Evolutionary conservation across 805 yeast species (phyloP).

Genomic region (Lipomyces mesembrius): DNA sequence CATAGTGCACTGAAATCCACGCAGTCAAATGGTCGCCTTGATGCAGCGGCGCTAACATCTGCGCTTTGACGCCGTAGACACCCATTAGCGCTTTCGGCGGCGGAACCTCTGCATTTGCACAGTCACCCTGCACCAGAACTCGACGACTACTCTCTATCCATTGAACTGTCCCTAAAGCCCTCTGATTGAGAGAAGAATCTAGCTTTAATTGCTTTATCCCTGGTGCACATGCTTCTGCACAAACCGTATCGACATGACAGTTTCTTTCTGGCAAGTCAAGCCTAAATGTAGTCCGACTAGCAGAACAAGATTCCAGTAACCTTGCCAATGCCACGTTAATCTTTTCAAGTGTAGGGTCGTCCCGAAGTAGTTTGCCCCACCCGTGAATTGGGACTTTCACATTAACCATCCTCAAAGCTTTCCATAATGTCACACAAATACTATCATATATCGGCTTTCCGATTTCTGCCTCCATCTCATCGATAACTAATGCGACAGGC

Average conservation of each 20-base stretch:
- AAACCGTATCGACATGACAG: conserved; percentile 23
- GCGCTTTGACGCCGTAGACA: conserved; percentile 28
- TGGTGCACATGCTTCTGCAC: conserved; percentile 24
- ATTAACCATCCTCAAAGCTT: conserved; percentile 24
- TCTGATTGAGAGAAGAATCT: conserved; percentile 24
- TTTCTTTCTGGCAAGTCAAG: conserved; percentile 23
- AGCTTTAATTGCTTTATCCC: conserved; percentile 20
- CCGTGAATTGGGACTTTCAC: conserved; percentile 19
- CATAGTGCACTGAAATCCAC: conserved; percentile 26
- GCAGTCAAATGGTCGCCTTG: conserved; percentile 16
- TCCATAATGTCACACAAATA: conserved; percentile 26
- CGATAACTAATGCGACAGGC: conserved; percentile 26
- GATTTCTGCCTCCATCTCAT: conserved; percentile 26
- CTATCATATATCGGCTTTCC: conserved; percentile 27
- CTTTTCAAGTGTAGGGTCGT: conserved; percentile 16
- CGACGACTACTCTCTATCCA: conserved; percentile 24
- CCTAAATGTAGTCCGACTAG: conserved; percentile 21
- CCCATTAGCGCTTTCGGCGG: conserved; percentile 24
- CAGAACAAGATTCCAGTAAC: conserved; percentile 7
- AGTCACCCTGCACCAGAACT: conserved; percentile 23
- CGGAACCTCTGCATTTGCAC: conserved; percentile 17
- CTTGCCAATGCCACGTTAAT: conserved; percentile 6
- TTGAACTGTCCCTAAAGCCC: conserved; percentile 22
- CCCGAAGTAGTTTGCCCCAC: conserved; percentile 24
- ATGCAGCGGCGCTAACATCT: conserved; percentile 20